Base-by-base conservation (phyloP, 1,139 yeast genomes). In the Yarrowia galli region DNA sequence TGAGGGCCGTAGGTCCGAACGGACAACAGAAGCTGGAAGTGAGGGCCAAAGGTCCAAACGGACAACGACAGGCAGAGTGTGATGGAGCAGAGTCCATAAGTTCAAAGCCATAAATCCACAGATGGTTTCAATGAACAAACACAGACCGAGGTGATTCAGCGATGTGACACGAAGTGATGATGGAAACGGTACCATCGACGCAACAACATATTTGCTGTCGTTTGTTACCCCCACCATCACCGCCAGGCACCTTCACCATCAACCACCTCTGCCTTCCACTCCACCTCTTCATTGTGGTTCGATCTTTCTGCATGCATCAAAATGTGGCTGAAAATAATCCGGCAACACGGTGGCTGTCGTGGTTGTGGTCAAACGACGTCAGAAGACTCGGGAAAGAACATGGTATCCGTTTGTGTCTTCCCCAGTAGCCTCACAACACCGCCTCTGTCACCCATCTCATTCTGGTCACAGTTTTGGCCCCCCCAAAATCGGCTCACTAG, bases 261-360 rank as follows among this genome's bases (percentile, higher is more conserved):
- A n/a, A n/a, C n/a, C n/a, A n/a, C n/a, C n/a, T n/a, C n/a, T n/a
- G n/a, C n/a, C n/a, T n/a, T n/a, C n/a, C n/a, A n/a, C n/a, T n/a
- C n/a, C n/a, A 4, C 28, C 28, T 25, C 32, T 28, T 10, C 32
- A 28, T 25, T 3, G 32, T 35, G 53, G 53, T 25, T 22, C 40
- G 23, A 28, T 28, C 32, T 28, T 28, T 13, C 54, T 49, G 54
- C 48, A 43, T 43, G 48, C 48, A 43, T 43, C 16, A 42, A 43
- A 43, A 43, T 43, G 48, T 43, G 48, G 48, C 48, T 43, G 48
- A 43, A 22, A 43, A 22, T 42, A 42, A 22, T 20, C 6, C 48
- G 28, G 25, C 28, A 43, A 22, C 48, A 43, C 23, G 25, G 46
- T 12, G 7, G 10, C 15, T 18, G 46, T 42, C 23, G 12, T 10